Evolutionary conservation across 257 asterid species (phyloP).

Genomic region (Osmanthus fragrans): DNA sequence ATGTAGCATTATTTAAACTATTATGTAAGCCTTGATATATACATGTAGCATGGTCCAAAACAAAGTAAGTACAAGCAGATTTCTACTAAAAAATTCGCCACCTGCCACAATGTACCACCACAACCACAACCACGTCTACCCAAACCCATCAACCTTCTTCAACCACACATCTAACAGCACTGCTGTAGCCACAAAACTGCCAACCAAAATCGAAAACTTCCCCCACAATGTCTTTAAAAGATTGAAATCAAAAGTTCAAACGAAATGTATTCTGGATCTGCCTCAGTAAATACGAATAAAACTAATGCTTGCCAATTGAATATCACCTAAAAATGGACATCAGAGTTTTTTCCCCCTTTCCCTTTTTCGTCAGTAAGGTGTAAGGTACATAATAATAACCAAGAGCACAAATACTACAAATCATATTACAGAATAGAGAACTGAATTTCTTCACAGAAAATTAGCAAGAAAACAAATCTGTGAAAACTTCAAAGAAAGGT

Average conservation of each 20-base stretch:
- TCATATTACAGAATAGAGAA: neutral
- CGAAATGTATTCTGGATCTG: neutral
- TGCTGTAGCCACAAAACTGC: neutral
- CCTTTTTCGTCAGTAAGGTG: neutral
- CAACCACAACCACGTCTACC: neutral
- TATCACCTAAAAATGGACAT: neutral
- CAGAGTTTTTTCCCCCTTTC: neutral
- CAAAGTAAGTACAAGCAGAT: neutral
- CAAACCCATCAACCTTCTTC: neutral
- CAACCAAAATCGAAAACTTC: neutral
- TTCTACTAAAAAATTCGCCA: neutral
- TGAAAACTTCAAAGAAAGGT: neutral
- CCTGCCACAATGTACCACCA: neutral
- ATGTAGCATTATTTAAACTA: no score
- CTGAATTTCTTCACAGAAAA: neutral
- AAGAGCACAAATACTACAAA: neutral
- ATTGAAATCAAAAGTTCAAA: no score
- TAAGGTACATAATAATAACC: neutral
- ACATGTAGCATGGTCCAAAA: no score
- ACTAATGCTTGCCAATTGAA: neutral
- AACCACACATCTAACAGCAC: neutral
- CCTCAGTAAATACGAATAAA: neutral
- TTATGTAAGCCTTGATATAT: no score
- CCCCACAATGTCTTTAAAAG: no score
- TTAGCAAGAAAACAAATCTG: conserved; percentile 3